These are phyloP conservation scores for Pseudozyma sp. DNA, from an alignment of 1,284 basidiomycete genomes.

Conservation along the genomic window DNA sequence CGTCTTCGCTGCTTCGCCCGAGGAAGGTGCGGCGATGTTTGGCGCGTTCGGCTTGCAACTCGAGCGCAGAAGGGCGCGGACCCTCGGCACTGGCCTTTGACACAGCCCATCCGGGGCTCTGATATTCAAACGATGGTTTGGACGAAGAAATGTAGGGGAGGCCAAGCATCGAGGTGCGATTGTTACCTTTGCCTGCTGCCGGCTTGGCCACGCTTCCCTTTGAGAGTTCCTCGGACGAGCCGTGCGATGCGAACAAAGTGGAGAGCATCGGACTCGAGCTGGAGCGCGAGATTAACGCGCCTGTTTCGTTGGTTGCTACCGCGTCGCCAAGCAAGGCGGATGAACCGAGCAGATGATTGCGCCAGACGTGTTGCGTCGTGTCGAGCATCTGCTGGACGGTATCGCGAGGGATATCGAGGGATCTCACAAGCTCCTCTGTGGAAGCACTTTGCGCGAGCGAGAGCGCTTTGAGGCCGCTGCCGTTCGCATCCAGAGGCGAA, in stretches of 20 bases:
- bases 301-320: background rate
- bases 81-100: conserved; percentile 14
- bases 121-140: conserved; percentile 21
- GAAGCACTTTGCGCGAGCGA: conserved; percentile 23
- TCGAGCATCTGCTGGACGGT: conserved; percentile 47
- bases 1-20: conserved; percentile 19
- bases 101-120: conserved; percentile 30
- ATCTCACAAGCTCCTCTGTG: conserved; percentile 31
- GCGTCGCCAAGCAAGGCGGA: conserved; percentile 1
- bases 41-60: conserved; percentile 14
- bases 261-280: conserved; percentile 34
- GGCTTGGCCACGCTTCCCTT: conserved; percentile 20
- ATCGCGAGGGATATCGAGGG: conserved; percentile 45
- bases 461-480: conserved; percentile 13
- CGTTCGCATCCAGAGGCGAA: conserved; percentile 1
- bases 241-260: conserved; percentile 22
- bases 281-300: conserved; percentile 14
- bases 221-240: conserved; percentile 7
- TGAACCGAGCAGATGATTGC: conserved; percentile 30
- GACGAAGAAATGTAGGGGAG: conserved; percentile 38
- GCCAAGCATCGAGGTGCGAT: conserved; percentile 19
- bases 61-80: conserved; percentile 5
- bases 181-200: conserved; percentile 3
- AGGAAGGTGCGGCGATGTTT: conserved; percentile 33
- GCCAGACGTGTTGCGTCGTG: conserved; percentile 46